Evolutionary conservation across 1,284 basidiomycete genomes (phyloP).

Genomic region (Heterobasidion parviporum): DNA sequence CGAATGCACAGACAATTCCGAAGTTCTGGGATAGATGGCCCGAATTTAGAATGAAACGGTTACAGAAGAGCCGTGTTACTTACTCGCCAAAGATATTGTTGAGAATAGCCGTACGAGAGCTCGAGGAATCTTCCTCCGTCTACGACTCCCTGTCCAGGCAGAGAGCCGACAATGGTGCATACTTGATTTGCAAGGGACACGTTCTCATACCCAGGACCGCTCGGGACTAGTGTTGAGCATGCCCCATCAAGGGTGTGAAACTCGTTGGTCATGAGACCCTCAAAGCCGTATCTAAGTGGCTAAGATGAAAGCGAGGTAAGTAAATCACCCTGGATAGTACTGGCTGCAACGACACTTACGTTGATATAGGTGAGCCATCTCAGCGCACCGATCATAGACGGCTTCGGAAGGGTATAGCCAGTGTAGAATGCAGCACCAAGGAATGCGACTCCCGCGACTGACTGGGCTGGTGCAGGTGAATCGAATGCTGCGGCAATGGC

Average conservation of each 20-base stretch:
- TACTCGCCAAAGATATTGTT: constrained; percentile 61
- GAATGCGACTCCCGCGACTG: constrained; percentile 48
- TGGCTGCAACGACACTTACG: constrained; percentile 27
- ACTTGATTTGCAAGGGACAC: constrained; percentile 47
- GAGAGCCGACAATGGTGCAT: constrained; percentile 50
- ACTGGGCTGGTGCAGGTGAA: constrained; percentile 47
- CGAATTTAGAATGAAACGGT: constrained; percentile 3
- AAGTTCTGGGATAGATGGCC: constrained; percentile 30
- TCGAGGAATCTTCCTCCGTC: constrained; percentile 46
- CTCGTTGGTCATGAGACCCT: constrained; percentile 45
- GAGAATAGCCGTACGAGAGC: constrained; percentile 55
- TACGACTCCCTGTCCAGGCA: constrained; percentile 37
- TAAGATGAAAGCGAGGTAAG: constrained; percentile 10
- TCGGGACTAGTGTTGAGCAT: constrained; percentile 35
- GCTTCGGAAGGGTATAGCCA: constrained; percentile 40
- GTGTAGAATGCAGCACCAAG: constrained; percentile 38
- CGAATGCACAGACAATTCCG: constrained; percentile 46
- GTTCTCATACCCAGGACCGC: constrained; percentile 46
- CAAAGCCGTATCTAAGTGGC: constrained; percentile 44
- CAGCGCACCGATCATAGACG: constrained; percentile 56
- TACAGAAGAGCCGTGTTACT: constrained; percentile 14
- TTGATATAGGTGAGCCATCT: constrained; percentile 60
- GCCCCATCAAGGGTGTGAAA: constrained; percentile 36
- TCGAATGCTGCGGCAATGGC: constrained; percentile 45
- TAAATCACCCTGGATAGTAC: background rate